Conservation (phyloP, 805 yeast genomes). For the Alloascoidea africana region DNA sequence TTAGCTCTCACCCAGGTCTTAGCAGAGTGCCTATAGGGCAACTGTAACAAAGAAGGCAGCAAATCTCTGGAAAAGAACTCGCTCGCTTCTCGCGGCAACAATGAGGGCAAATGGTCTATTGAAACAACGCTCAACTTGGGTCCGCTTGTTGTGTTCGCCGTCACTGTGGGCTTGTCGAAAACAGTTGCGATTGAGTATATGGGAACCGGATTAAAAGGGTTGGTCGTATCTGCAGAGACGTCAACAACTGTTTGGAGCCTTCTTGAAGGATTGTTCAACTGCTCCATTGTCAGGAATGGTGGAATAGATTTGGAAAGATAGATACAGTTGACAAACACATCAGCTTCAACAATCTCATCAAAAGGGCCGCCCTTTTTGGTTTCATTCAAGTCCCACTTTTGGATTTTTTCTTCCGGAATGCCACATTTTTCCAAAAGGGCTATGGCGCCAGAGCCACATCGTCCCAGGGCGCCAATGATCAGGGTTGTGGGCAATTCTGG, state of each 20-base stretch:
- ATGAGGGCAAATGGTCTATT: constrained; percentile 90
- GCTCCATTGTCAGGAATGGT: constrained; percentile 65
- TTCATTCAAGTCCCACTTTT: constrained; percentile 95
- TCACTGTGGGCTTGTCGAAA: constrained; percentile 81
- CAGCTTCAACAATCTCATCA: constrained; percentile 75
- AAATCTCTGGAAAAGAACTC: constrained; percentile 81
- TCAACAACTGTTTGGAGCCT: constrained; percentile 86
- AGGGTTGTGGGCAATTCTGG: constrained; percentile 56
- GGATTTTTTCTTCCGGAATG: constrained; percentile 67
- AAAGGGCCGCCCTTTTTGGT: constrained; percentile 97
- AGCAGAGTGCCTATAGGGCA: constrained; percentile 68
- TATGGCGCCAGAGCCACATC: constrained; percentile 97
- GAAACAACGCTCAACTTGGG: constrained; percentile 86
- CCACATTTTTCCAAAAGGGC: constrained; percentile 75
- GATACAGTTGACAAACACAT: constrained; percentile 91
- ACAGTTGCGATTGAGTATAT: constrained; percentile 84
- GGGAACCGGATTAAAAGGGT: constrained; percentile 96
- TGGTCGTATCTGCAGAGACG: constrained; percentile 97
- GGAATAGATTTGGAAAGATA: constrained; percentile 88
- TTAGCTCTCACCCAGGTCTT: constrained; percentile 91
- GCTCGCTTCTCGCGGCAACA: constrained; percentile 94
- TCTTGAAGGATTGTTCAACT: constrained; percentile 54
- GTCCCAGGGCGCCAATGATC: constrained; percentile 94
- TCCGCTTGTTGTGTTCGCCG: constrained; percentile 63
- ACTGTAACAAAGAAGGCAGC: constrained; percentile 74